Percentiles rank a stretch among this genome's conserved stretches.
Evolutionary conservation across 1,284 basidiomycete genomes (phyloP).

Genomic region (Heterobasidion irregulare): DNA sequence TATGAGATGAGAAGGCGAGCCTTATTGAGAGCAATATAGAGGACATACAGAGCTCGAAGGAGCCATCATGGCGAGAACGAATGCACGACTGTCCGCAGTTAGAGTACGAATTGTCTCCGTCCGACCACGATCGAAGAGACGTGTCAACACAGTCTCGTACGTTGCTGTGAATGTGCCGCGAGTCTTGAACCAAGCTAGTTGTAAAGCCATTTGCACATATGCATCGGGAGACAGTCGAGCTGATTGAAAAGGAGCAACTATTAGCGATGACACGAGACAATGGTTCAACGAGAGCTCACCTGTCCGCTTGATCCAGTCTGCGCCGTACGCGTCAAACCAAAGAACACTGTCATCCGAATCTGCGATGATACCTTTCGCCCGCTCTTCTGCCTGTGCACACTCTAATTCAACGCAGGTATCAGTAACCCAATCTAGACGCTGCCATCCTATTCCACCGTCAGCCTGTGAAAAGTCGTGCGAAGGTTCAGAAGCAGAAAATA

Average conservation of each 20-base stretch:
- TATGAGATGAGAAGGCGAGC: background rate
- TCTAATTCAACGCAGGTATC: conserved; percentile 55
- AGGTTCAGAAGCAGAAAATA: conserved; percentile 16
- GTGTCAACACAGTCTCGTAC: conserved; percentile 92
- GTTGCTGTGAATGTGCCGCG: conserved; percentile 80
- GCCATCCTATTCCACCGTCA: conserved; percentile 35
- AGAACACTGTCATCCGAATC: conserved; percentile 83
- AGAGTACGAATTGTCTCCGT: conserved; percentile 89
- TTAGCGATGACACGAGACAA: background rate
- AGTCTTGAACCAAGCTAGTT: conserved; percentile 85
- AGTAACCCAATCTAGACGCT: conserved; percentile 69
- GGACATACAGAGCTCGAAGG: conserved; percentile 36
- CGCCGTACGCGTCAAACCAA: conserved; percentile 83
- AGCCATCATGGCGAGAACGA: conserved; percentile 74
- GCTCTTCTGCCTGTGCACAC: conserved; percentile 51
- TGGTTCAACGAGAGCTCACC: background rate
- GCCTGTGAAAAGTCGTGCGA: background rate
- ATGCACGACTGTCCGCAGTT: conserved; percentile 70
- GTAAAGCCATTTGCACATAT: conserved; percentile 89
- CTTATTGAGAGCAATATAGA: background rate
- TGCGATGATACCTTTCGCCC: conserved; percentile 56
- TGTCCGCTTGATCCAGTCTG: conserved; percentile 79
- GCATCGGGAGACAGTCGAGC: conserved; percentile 82
- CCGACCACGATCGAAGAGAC: conserved; percentile 85
- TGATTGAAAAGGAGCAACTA: conserved; percentile 18